Conservation (phyloP, 305 asterid species). For the Caryopteris hybrid region DNA sequence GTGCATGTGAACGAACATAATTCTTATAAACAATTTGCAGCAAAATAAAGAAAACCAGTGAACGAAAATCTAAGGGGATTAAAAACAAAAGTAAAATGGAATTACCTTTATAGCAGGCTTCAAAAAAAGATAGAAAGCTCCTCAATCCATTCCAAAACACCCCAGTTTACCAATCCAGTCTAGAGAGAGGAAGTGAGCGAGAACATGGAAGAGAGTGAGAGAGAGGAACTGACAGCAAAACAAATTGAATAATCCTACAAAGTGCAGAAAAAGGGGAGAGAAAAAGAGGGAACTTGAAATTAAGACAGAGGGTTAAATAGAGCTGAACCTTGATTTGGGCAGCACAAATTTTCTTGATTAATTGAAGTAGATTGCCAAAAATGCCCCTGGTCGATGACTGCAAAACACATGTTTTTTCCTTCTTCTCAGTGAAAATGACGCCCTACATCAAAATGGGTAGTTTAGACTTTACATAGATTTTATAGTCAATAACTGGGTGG, state of each 20-base stretch:
- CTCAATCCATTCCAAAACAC: constrained; percentile 19
- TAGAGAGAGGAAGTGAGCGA: constrained; percentile 26
- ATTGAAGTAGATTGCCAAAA: not conserved
- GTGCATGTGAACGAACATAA: constrained; percentile 9
- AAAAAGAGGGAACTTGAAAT: not conserved
- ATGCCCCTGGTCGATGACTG: constrained; percentile 3
- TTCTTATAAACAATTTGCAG: constrained; percentile 5
- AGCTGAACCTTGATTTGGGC: not conserved
- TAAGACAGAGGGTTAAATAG: constrained; percentile 26
- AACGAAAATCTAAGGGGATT: not conserved
- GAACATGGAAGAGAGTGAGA: constrained; percentile 13
- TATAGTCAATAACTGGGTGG: not conserved
- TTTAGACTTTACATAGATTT: constrained; percentile 7
- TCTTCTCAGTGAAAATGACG: too few relatives aligned
- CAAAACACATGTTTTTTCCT: constrained; percentile 21
- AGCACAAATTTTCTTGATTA: not conserved
- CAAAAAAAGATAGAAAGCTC: constrained; percentile 11
- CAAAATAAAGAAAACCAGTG: not conserved
- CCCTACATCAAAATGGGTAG: too few relatives aligned
- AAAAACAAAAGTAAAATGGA: not conserved
- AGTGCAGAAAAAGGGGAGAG: not conserved
- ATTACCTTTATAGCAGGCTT: constrained; percentile 23
- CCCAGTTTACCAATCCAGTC: constrained; percentile 21
- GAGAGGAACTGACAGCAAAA: constrained; percentile 8
- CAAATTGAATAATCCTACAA: not conserved